Evolutionary conservation across 1,139 yeast genomes (phyloP).

Genomic region (Saccharomyces hybrid): DNA sequence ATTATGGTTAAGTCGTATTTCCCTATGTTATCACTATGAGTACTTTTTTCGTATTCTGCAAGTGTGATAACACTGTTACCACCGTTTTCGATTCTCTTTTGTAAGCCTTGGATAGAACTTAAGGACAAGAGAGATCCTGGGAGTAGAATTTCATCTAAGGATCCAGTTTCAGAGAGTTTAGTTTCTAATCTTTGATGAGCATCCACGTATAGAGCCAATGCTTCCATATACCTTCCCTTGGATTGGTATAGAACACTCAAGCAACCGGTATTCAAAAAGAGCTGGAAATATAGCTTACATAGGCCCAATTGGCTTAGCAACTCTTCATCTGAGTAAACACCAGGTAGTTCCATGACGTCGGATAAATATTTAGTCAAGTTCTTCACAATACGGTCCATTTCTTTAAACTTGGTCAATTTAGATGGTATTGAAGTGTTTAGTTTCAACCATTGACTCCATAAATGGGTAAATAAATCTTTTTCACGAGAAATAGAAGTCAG

Average conservation of each 20-base stretch:
- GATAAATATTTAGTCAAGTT: constrained; percentile 32
- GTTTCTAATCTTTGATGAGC: constrained; percentile 17
- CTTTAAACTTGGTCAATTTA: constrained; percentile 35
- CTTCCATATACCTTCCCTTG: constrained; percentile 24
- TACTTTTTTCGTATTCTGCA: constrained; percentile 27
- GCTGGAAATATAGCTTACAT: constrained; percentile 17
- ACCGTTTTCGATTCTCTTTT: constrained; percentile 14
- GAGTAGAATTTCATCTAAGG: constrained; percentile 11
- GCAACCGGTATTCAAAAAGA: constrained; percentile 21
- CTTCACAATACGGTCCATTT: constrained; percentile 27
- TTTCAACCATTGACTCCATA: constrained; percentile 28
- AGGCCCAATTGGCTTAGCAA: constrained; percentile 47
- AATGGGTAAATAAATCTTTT: constrained; percentile 39
- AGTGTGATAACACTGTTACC: constrained; percentile 26
- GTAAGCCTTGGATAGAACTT: constrained; percentile 13
- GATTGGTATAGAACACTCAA: constrained; percentile 26
- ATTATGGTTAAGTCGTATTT: constrained; percentile 32
- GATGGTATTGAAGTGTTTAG: constrained; percentile 36
- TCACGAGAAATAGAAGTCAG: constrained; percentile 70
- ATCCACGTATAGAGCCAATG: constrained; percentile 27
- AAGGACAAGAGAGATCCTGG: constrained; percentile 19
- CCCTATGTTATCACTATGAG: constrained; percentile 6
- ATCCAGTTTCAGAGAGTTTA: constrained; percentile 8
- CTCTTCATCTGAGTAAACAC: constrained; percentile 80
- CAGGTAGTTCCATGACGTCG: constrained; percentile 73